Base-by-base conservation (phyloP, 106 monocot genomes). In the Allium cepa region DNA sequence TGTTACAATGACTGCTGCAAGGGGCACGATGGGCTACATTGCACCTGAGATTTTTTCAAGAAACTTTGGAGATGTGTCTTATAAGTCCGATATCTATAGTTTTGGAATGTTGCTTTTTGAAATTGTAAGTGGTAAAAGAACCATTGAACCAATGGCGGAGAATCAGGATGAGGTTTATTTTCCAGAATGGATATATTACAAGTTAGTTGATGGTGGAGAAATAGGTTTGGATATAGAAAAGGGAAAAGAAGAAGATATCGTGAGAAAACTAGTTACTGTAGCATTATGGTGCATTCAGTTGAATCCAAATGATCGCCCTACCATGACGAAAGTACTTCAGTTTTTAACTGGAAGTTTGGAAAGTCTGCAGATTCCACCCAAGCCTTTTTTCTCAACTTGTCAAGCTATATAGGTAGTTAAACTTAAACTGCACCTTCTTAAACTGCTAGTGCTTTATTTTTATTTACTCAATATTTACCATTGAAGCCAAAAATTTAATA, bases 21-120 rank as follows among this genome's bases (percentile, higher is more conserved):
- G 76, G 60, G 80, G 80, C 36, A 81, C 80, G 7, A 71, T 77
- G 12, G 80, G 84, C 59, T 84, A 84, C 60, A 74, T 80, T 45
- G 84, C 84, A 65, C 84, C 77, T 2, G 80, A 84, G 59, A 56
- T 84, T 63, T 22, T 77, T 15, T 84, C 77, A 10, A 66, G 80
- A 66, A 80, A 66, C 67, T 84, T 84, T 59, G 84, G 84, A 0
- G 66, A 49, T 1, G 66, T 84, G 26, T 84, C 80, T 2, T 26
- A 74, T 28, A 84, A 77, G 50, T 77, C 80, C 2, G 80, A 84
- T 75, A 77, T 84, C 17, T 84, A 84, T 36, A 84, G 84, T 17
- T 84, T 80, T 36, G 80, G 84, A 51, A 81, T 85, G 84, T 22
- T 84, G 1, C 17, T 84, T 9, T 26, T 84, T 8, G 83, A 84